phyloP scores from a whole-genome alignment of 169 alveolate genomes.

The Plasmodium coatneyi region DNA sequence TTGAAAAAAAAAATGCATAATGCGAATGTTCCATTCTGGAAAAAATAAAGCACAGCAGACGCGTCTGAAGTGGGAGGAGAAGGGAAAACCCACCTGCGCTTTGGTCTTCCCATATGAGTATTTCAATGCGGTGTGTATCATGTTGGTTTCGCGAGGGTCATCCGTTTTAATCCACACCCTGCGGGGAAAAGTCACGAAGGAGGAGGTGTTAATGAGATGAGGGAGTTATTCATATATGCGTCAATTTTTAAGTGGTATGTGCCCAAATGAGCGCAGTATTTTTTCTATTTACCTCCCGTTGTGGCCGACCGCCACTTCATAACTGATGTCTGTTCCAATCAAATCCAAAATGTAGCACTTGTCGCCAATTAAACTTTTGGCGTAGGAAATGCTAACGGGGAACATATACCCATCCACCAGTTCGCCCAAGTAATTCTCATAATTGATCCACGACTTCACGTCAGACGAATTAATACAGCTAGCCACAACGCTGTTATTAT shows the following conservation, averaged over 20 bases:
- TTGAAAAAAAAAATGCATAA: neutral
- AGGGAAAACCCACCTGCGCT: slow-evolving; percentile 41
- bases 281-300: slow-evolving; percentile 79
- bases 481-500: slow-evolving; percentile 69
- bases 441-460: slow-evolving; percentile 82
- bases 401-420: slow-evolving; percentile 79
- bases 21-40: neutral
- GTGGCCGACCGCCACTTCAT: slow-evolving; percentile 83
- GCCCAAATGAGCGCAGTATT: neutral
- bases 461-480: slow-evolving; percentile 79
- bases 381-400: slow-evolving; percentile 73
- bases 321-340: slow-evolving; percentile 75
- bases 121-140: slow-evolving; percentile 49
- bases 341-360: slow-evolving; percentile 78
- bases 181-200: neutral
- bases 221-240: neutral
- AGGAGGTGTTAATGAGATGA: neutral
- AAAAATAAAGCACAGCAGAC: neutral
- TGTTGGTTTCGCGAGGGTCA: slow-evolving; percentile 56
- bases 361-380: slow-evolving; percentile 63
- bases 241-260: neutral
- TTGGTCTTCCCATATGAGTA: slow-evolving; percentile 56
- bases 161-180: slow-evolving; percentile 74
- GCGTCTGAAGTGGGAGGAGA: neutral
- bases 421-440: slow-evolving; percentile 84